Evolutionary conservation across 2,329 filamentous ascomycete genomes (phyloP).

Genomic region (Ophiostoma quercus): DNA sequence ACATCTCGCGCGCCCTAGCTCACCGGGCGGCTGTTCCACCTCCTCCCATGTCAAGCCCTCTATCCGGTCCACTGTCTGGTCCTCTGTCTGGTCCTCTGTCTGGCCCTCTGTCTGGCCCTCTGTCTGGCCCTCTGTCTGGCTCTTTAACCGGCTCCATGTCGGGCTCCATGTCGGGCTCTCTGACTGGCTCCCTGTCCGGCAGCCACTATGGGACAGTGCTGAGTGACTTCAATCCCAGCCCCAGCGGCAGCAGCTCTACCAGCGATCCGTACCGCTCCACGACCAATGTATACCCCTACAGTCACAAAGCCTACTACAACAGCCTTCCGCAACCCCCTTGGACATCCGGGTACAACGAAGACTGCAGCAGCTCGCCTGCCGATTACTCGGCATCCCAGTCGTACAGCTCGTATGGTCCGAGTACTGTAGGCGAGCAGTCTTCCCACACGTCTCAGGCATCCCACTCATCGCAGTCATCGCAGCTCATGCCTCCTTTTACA

Average conservation of each 20-base stretch:
- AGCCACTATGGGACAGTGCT: not conserved
- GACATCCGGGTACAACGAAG: slow-evolving; percentile 13
- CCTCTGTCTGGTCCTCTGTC: not conserved
- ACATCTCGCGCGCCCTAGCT: slow-evolving; percentile 18
- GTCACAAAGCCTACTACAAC: slow-evolving; percentile 17
- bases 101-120: not conserved
- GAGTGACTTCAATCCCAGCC: not conserved
- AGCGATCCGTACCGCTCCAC: slow-evolving; percentile 15
- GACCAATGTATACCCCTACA: slow-evolving; percentile 15
- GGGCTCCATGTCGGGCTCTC: not conserved
- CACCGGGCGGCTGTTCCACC: slow-evolving; percentile 12
- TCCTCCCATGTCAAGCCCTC: not conserved
- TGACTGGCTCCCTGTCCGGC: not conserved
- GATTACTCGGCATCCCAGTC: slow-evolving; percentile 15
- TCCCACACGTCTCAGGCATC: not conserved
- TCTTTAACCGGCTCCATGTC: not conserved
- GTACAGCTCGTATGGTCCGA: slow-evolving; percentile 15
- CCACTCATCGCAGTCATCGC: not conserved
- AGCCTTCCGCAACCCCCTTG: slow-evolving; percentile 14
- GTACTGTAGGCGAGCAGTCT: not conserved
- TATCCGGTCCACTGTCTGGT: not conserved
- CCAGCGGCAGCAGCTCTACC: not conserved
- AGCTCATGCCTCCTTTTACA: slow-evolving; percentile 13
- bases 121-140: not conserved
- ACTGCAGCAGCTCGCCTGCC: slow-evolving; percentile 8